These are phyloP conservation scores for Oryza meridionalis DNA, from an alignment of 176 grass and related monocot genomes.

Conservation along the genomic window DNA sequence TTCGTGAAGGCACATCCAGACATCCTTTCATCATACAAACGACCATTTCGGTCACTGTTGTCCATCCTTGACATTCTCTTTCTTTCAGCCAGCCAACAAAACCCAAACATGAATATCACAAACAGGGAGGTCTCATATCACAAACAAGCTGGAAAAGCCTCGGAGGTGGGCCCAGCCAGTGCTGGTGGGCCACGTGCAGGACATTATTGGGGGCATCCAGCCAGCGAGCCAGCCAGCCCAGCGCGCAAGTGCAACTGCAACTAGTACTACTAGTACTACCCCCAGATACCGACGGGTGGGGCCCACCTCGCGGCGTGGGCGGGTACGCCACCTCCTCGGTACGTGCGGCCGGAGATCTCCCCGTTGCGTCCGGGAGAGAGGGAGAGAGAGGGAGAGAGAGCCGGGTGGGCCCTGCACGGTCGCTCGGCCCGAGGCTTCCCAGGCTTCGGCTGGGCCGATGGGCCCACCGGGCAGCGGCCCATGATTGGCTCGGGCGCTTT, in stretches of 20 bases:
- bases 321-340: too few relatives aligned
- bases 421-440: too few relatives aligned
- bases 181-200: conserved; percentile 34
- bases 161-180: background rate
- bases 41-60: background rate
- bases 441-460: background rate
- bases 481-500: background rate
- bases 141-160: background rate
- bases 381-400: background rate
- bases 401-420: too few relatives aligned
- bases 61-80: background rate
- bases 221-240: background rate
- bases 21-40: background rate
- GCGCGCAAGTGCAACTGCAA: too few relatives aligned
- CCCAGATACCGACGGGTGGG: background rate
- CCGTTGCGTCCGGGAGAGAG: background rate
- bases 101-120: background rate
- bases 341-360: too few relatives aligned
- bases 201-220: conserved; percentile 24
- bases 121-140: background rate
- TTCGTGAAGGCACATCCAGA: too few relatives aligned
- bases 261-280: background rate
- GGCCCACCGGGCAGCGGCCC: background rate
- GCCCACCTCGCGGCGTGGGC: background rate
- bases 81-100: background rate